Conservation (phyloP, 805 yeast genomes). For the Hanseniaspora hatyaiensis region DNA sequence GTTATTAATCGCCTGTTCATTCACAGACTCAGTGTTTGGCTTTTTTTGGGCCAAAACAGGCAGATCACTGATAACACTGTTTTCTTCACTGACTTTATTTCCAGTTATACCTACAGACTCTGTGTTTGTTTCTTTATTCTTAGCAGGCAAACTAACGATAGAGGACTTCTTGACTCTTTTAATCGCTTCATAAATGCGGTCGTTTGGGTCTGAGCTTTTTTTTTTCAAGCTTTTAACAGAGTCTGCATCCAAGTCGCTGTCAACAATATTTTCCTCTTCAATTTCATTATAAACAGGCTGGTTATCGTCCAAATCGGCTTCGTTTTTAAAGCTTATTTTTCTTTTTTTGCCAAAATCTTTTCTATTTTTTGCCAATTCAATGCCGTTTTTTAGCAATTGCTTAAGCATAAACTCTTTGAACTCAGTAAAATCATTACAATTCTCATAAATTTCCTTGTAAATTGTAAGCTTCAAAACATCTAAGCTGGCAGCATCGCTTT, state of each 20-base stretch:
- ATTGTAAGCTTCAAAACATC: slow-evolving; percentile 5
- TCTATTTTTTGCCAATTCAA: slow-evolving; percentile 3
- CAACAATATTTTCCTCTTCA: neutral
- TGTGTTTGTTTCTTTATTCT: neutral
- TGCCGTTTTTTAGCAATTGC: slow-evolving; percentile 2
- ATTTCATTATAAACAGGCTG: neutral
- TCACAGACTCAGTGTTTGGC: neutral
- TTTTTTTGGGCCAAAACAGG: neutral
- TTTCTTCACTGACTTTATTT: too few species aligned
- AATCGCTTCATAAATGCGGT: neutral
- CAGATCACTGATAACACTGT: neutral
- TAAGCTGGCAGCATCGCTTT: slow-evolving; percentile 1
- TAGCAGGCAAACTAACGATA: neutral
- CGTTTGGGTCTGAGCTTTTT: neutral
- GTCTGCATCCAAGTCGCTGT: neutral
- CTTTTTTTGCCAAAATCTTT: slow-evolving; percentile 3
- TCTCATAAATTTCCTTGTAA: slow-evolving; percentile 14
- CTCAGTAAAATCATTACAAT: slow-evolving; percentile 11
- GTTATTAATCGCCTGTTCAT: neutral
- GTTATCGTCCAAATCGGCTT: neutral
- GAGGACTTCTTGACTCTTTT: neutral
- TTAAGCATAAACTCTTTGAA: slow-evolving; percentile 7
- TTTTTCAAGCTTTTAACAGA: neutral
- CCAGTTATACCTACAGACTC: too few species aligned
- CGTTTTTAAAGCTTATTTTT: neutral